These are phyloP conservation scores for Cyberlindnera maritima DNA, from an alignment of 805 yeast species.

Conservation along the genomic window DNA sequence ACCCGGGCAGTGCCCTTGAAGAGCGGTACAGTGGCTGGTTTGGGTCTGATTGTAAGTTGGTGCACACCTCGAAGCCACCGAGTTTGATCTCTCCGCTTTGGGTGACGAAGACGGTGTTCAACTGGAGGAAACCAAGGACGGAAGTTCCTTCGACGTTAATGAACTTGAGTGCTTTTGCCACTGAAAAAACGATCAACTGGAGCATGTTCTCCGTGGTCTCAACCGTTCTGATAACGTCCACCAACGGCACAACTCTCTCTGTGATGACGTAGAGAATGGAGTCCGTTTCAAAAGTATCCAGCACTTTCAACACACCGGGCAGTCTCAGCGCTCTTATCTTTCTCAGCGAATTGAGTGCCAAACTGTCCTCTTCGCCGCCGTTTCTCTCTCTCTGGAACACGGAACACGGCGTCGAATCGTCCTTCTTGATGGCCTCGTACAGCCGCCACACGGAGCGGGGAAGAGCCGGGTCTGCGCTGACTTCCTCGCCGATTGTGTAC, in stretches of 20 bases:
- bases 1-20: conserved; percentile 33
- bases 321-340: conserved; percentile 56
- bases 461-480: conserved; percentile 30
- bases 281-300: conserved; percentile 67
- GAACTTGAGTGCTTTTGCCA: conserved; percentile 53
- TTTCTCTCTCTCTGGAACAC: conserved; percentile 61
- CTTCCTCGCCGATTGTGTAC: conserved; percentile 48
- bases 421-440: conserved; percentile 53
- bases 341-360: conserved; percentile 44
- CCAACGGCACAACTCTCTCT: conserved; percentile 60
- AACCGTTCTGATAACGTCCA: conserved; percentile 34
- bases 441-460: conserved; percentile 56
- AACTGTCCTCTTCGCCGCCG: conserved; percentile 31
- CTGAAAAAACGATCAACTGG: conserved; percentile 53
- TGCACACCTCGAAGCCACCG: conserved; percentile 73
- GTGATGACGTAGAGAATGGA: conserved; percentile 56
- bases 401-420: conserved; percentile 50
- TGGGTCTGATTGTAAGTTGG: conserved; percentile 39
- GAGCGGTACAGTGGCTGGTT: conserved; percentile 34
- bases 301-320: conserved; percentile 64
- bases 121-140: conserved; percentile 61
- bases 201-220: conserved; percentile 36
- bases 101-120: conserved; percentile 60
- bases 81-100: conserved; percentile 79
- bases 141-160: conserved; percentile 54